These are phyloP conservation scores for Gonapodya sp. DNA, from an alignment of 192 early-diverging fungal genomes.

Conservation along the genomic window DNA sequence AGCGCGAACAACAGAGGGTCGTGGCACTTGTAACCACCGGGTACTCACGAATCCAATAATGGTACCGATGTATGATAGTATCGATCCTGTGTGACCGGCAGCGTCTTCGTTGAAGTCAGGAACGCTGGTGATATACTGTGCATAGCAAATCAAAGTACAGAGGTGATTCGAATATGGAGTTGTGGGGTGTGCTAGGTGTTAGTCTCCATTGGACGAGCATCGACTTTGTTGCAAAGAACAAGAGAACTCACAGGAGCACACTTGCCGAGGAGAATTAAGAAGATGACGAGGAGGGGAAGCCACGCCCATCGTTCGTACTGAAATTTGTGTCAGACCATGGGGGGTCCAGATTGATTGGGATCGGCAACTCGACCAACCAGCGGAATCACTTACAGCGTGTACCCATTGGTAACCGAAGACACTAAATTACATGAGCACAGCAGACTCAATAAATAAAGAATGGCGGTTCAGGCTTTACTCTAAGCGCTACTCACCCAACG, in stretches of 20 bases:
- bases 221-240: no score
- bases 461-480: no score
- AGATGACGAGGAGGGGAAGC: not conserved
- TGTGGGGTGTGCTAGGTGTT: no score
- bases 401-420: conserved; percentile 26
- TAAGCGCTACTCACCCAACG: conserved; percentile 16
- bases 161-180: no score
- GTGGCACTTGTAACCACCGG: no score
- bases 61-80: conserved; percentile 1
- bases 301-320: conserved; percentile 15
- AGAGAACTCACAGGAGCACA: conserved; percentile 12
- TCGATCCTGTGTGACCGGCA: not conserved
- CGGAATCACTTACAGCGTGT: conserved; percentile 11
- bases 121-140: conserved; percentile 6
- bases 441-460: not conserved
- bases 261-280: conserved; percentile 10
- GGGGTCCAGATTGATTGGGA: no score
- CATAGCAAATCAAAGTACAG: no score
- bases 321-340: no score
- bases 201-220: no score
- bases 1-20: no score
- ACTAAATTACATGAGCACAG: not conserved
- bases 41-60: not conserved
- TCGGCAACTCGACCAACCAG: no score
- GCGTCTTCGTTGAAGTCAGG: not conserved